Evolutionary conservation across 768 basidiomycete genomes (phyloP).

Genomic region (Chalciporus chontae): DNA sequence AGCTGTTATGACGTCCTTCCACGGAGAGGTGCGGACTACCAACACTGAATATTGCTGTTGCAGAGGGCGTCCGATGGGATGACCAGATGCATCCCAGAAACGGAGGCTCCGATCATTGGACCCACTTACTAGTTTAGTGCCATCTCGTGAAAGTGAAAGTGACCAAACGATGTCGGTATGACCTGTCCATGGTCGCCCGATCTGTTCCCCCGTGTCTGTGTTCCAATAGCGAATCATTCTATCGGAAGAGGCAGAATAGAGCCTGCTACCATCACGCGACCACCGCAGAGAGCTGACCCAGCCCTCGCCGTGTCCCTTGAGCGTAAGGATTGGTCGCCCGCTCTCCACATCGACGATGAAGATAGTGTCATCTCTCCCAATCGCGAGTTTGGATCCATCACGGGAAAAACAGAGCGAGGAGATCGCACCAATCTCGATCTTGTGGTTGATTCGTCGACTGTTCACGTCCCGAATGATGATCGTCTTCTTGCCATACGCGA

Average conservation of each 20-base stretch:
- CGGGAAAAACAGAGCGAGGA: neutral
- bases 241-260: neutral
- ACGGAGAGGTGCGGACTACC: neutral
- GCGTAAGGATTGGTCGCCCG: neutral
- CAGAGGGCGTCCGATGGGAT: neutral
- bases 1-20: neutral
- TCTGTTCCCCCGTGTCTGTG: neutral
- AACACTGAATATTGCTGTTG: neutral
- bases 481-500: neutral
- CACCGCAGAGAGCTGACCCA: neutral
- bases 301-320: neutral
- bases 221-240: neutral
- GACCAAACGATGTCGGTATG: neutral
- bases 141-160: neutral
- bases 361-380: neutral
- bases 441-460: neutral
- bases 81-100: neutral
- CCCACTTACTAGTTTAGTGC: neutral
- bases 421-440: neutral
- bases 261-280: constrained; percentile 2
- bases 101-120: neutral
- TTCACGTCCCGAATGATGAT: neutral
- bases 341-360: neutral
- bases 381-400: neutral
- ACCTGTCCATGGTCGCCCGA: neutral